Base-by-base conservation (phyloP, 2,329 filamentous ascomycete genomes). In the Xylaria sp. region DNA sequence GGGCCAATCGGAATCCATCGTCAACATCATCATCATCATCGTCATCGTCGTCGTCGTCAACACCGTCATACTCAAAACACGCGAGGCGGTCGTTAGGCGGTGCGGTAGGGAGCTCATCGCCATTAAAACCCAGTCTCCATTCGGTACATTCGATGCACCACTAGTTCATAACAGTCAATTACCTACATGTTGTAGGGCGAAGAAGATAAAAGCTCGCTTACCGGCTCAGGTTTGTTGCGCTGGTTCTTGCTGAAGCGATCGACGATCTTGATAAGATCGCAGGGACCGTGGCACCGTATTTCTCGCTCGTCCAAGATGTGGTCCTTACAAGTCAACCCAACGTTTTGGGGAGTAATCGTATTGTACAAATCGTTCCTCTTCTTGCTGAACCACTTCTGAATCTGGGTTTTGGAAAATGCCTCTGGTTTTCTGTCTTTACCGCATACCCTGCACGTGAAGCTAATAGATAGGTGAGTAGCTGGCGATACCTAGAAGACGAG, bases 81-180 rank as follows among this genome's bases (percentile, higher is more conserved):
- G 60, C 40, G 25, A 73, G 12, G 3, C 63, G 37, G 5, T 40
- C 66, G n/a, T 60, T 72, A 35, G 75, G 80, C 37, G 66, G 67
- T 5, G 70, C 69, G 55, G 65, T 73, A 3, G 75, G 75, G 2
- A 67, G 58, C 29, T 73, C 74, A n/a, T 75, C 70, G 4, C 68
- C 72, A 59, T 76, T 74, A 5, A 71, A 73, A 18, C 66, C 48
- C n/a, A 35, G 2, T 63, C 74, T 76, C 78, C 78, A 82, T 2
- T 74, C 70, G 0, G 75, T 78, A 66, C 81, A 83, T 4, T 69
- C 60, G 2, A 72, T 70, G 69, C 81, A 83, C 78, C 79, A 80
- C 79, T 81, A 50, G 23, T 37, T 57, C 51, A 61, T 58, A 21
- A 51, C 60, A 57, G 63, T 69, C 29, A 70, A 65, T 51, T 66